Conservation (phyloP, 2,329 filamentous ascomycete species). For the Microsporum ferrugineum region DNA sequence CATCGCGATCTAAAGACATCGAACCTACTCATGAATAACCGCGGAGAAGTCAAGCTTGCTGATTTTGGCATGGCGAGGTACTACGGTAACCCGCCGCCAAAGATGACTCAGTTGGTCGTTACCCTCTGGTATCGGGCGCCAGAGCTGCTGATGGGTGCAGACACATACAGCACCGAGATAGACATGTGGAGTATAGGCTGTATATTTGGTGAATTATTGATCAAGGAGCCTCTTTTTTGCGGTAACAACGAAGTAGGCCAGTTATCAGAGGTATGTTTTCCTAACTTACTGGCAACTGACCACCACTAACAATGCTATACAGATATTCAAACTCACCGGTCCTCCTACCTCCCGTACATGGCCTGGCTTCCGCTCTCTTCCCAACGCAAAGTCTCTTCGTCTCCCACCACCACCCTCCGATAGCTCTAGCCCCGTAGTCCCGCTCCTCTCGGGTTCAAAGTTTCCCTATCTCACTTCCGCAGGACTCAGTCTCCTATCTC, state of each 20-base stretch:
- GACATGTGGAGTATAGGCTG: conserved; percentile 97
- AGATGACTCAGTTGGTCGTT: conserved; percentile 83
- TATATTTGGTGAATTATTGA: conserved; percentile 85
- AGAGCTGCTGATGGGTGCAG: conserved; percentile 73
- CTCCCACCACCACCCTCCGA: conserved; percentile 40
- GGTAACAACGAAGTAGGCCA: conserved; percentile 90
- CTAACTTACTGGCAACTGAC: not conserved
- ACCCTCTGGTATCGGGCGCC: conserved; percentile 95
- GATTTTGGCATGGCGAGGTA: conserved; percentile 98
- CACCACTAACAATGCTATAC: not conserved
- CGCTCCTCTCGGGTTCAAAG: conserved; percentile 53
- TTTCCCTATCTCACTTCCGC: conserved; percentile 73
- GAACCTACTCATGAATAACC: conserved; percentile 90
- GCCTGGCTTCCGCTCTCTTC: conserved; percentile 76
- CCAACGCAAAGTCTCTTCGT: conserved; percentile 70
- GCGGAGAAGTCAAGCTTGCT: conserved; percentile 85
- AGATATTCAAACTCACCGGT: conserved; percentile 81
- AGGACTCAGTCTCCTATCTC: conserved; percentile 57
- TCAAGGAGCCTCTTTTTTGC: conserved; percentile 69
- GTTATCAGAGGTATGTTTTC: conserved; percentile 48
- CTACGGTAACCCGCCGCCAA: conserved; percentile 63
- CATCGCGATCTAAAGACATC: conserved; percentile 90
- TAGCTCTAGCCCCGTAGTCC: conserved; percentile 26
- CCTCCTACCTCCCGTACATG: conserved; percentile 71
- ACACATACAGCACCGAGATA: conserved; percentile 61